Conservation (phyloP, 345 rosid species). For the Salix dunnii region DNA sequence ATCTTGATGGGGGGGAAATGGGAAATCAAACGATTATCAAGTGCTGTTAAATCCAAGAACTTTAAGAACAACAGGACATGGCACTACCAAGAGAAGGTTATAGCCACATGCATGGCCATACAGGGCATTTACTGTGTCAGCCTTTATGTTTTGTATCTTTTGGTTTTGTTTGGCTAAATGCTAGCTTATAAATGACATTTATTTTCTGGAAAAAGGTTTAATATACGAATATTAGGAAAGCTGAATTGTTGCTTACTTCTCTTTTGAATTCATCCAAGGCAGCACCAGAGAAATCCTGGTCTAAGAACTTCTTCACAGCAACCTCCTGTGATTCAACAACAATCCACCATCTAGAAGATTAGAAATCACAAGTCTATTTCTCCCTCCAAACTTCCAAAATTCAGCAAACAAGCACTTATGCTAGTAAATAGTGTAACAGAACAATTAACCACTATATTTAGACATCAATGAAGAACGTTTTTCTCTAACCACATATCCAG, state of each 20-base stretch:
- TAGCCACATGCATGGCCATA: neutral
- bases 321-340: slow-evolving; percentile 71
- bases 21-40: neutral
- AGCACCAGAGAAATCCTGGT: slow-evolving; percentile 98
- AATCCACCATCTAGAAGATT: slow-evolving; percentile 22
- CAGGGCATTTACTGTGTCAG: neutral
- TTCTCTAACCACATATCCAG: neutral
- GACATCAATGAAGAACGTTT: neutral
- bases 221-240: slow-evolving; percentile 9
- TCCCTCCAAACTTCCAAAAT: neutral
- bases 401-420: neutral
- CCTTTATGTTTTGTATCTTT: neutral
- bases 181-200: neutral
- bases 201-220: neutral
- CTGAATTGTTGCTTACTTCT: slow-evolving; percentile 64
- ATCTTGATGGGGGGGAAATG: neutral
- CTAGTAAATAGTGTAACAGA: neutral
- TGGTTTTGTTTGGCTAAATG: neutral
- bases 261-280: slow-evolving; percentile 95
- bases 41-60: neutral
- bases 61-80: neutral
- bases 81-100: neutral
- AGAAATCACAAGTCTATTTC: slow-evolving; percentile 1
- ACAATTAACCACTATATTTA: neutral
- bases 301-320: slow-evolving; percentile 98